Conservation (phyloP, 768 basidiomycete genomes). For the Mycena rosella region DNA sequence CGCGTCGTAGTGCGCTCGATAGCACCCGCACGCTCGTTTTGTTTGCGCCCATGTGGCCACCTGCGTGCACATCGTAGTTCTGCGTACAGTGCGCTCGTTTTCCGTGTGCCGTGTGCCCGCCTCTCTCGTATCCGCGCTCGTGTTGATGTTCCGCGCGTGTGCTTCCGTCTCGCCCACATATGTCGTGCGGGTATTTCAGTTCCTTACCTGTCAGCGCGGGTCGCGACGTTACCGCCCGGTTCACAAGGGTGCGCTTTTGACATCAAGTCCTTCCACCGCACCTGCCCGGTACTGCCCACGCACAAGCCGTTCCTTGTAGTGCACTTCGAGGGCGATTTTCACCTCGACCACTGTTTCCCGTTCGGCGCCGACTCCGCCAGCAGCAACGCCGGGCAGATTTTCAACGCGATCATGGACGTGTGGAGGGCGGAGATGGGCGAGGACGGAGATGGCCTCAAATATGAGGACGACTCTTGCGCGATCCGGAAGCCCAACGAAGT, state of each 20-base stretch:
- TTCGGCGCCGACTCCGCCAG: slow-evolving; percentile 34
- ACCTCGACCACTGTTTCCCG: slow-evolving; percentile 37
- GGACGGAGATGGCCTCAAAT: slow-evolving; percentile 7
- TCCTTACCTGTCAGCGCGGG: slow-evolving; percentile 12
- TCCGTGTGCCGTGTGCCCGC: too few relatives aligned
- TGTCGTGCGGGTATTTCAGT: too few relatives aligned
- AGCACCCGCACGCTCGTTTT: too few relatives aligned
- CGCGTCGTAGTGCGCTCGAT: too few relatives aligned
- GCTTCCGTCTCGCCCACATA: too few relatives aligned
- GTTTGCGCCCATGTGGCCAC: too few relatives aligned
- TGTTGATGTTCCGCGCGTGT: too few relatives aligned
- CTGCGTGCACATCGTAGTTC: too few relatives aligned
- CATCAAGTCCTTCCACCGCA: slow-evolving; percentile 38
- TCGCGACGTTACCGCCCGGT: slow-evolving; percentile 33
- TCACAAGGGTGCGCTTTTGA: slow-evolving; percentile 37
- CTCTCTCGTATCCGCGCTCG: too few relatives aligned
- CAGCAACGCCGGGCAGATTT: slow-evolving; percentile 38
- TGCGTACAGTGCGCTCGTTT: too few relatives aligned
- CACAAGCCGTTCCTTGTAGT: slow-evolving; percentile 38
- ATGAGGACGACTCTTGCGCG: slow-evolving; percentile 29
- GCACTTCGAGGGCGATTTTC: slow-evolving; percentile 12
- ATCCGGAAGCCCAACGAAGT: not conserved
- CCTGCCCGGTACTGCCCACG: slow-evolving; percentile 23
- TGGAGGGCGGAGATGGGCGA: not conserved
- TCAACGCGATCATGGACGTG: slow-evolving; percentile 34